A percentile compares a stretch with the other conserved stretches of the same genome.
These are phyloP conservation scores for Glonium stellatum DNA, from an alignment of 495 filamentous ascomycete genomes.

Conservation along the genomic window DNA sequence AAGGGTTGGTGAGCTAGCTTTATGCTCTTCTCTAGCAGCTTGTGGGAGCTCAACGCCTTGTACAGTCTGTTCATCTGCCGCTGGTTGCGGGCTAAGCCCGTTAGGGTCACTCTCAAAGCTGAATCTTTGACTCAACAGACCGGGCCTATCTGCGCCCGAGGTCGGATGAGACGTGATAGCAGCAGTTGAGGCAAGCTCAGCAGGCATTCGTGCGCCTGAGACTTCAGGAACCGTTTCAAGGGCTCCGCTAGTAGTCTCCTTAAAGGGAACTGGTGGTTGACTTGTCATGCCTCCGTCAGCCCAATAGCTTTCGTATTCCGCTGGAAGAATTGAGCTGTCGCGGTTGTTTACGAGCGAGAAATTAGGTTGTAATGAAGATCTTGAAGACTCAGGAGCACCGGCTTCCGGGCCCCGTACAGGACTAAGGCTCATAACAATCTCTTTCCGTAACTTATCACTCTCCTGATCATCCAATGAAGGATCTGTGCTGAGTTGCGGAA, in stretches of 20 bases:
- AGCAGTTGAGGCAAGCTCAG: neutral
- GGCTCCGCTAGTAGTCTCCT: neutral
- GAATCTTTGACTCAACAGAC: conserved; percentile 29
- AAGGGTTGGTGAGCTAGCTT: conserved; percentile 1
- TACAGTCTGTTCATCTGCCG: neutral
- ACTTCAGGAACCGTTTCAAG: neutral
- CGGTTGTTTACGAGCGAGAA: conserved; percentile 15
- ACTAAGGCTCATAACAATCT: conserved; percentile 73
- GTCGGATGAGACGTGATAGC: neutral
- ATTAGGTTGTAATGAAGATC: conserved; percentile 16
- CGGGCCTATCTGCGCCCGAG: neutral
- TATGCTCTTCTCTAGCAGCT: neutral
- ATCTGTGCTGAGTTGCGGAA: conserved; percentile 51
- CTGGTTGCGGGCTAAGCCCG: neutral
- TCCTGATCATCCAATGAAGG: conserved; percentile 57
- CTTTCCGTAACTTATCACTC: conserved; percentile 68
- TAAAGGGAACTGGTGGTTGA: neutral
- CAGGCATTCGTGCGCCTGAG: neutral
- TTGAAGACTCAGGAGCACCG: neutral
- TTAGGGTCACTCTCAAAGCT: conserved; percentile 31
- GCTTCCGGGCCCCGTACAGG: conserved; percentile 27
- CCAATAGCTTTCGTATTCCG: conserved; percentile 58
- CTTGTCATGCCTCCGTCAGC: conserved; percentile 31
- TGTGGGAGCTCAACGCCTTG: neutral
- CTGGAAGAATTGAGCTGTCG: conserved; percentile 48